Base-by-base conservation (phyloP, 305 asterid genomes). In the Fraxinus velutina region DNA sequence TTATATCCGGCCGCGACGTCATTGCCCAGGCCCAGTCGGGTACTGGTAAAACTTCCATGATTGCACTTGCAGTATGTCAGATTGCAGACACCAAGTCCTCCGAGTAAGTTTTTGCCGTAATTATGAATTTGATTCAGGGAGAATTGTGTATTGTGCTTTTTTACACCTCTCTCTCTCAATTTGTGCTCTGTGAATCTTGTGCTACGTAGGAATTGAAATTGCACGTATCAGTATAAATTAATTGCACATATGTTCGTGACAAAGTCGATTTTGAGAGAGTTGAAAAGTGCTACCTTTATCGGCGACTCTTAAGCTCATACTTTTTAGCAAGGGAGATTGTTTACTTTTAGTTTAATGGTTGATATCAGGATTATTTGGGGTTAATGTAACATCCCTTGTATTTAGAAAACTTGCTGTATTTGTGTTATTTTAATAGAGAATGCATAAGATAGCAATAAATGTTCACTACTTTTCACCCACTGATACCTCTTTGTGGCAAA, bases 21-120 rank as follows among this genome's bases (percentile, higher is more conserved):
- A 95, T 93, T 3, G 99, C 98, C 66, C 98, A 93, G 89, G 99
- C 99, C 44, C 99, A 93, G 79, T 92, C 94, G 10, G 98, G 97
- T 60, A 93, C 99, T 8, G 98, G 99, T 0, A 95, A 95, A 83
- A 91, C 97, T 57, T 95, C 99, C 78, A 93, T 95, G 99, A 95
- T 95, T 89, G 98, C 97, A 24, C 97, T 95, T 74, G 77, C 99
- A 66, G 98, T 95, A 79, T 95, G 97, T 86, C 97, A 95, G 82
- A 86, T 92, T 79, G 99, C 84, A 7, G 97, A 95, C 52, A 95
- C 99, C 86, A 95, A 89, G 89, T 93, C 97, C 0, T 91, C 97
- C 0, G 98, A 95, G 98, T 95, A 87, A 1, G 92, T 3, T 1
- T 17, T 82, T 39, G 0, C 5, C 55, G 2, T 76, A 19, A 21